Evolutionary conservation across 2,329 filamentous ascomycete species (phyloP).

Genomic region (Plectosphaerella cucumerina): DNA sequence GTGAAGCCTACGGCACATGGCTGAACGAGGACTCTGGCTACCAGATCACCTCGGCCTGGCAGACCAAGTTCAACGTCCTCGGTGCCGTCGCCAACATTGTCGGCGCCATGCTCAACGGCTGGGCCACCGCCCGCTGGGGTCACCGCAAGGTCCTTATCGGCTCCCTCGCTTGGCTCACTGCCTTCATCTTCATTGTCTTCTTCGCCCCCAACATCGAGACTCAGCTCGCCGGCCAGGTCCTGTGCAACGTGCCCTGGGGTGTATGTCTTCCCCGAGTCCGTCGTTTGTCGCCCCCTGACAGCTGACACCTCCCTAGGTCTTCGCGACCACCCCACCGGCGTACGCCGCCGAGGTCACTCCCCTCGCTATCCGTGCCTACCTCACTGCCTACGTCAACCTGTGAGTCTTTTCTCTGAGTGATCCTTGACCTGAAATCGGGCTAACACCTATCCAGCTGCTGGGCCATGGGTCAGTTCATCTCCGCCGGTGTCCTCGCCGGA

Average conservation of each 20-base stretch:
- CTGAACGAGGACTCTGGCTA: slow-evolving; percentile 29
- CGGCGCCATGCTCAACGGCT: slow-evolving; percentile 37
- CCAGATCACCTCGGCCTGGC: slow-evolving; percentile 47
- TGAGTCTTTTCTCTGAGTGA: neutral
- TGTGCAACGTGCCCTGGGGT: slow-evolving; percentile 41
- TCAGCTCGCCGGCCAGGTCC: slow-evolving; percentile 39
- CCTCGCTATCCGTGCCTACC: slow-evolving; percentile 34
- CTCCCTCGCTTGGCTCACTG: slow-evolving; percentile 33
- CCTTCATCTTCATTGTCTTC: slow-evolving; percentile 44
- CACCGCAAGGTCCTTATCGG: slow-evolving; percentile 39
- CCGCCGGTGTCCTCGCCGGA: slow-evolving; percentile 33
- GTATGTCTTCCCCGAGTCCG: neutral
- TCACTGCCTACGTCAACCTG: slow-evolving; percentile 40
- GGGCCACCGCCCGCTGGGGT: slow-evolving; percentile 34
- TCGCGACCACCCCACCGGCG: slow-evolving; percentile 36
- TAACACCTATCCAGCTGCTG: slow-evolving; percentile 21
- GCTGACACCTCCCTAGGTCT: slow-evolving; percentile 19
- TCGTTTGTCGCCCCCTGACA: too few species aligned
- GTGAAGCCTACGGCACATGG: slow-evolving; percentile 33
- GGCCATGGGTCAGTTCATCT: slow-evolving; percentile 37
- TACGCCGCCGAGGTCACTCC: slow-evolving; percentile 41
- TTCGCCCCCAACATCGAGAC: slow-evolving; percentile 40
- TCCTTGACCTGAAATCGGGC: neutral
- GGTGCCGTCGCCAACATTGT: slow-evolving; percentile 31
- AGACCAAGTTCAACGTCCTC: slow-evolving; percentile 39